Conservation (phyloP, 2,329 filamentous ascomycete genomes). For the Penicillium sp. region DNA sequence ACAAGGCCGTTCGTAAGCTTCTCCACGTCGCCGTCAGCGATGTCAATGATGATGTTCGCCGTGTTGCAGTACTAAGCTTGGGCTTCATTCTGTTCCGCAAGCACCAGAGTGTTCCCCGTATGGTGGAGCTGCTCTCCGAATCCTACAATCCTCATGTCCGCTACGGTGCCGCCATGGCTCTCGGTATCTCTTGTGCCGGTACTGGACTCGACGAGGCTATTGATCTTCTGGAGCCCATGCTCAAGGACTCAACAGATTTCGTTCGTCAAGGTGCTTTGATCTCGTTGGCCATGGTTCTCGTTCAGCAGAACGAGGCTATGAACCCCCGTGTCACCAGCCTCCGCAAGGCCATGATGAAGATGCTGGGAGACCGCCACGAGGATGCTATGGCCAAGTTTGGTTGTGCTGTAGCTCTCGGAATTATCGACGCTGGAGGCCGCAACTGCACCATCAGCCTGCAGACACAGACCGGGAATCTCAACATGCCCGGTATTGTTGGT, state of each 20-base stretch:
- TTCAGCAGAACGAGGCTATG: conserved; percentile 99
- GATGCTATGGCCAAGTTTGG: conserved; percentile 99
- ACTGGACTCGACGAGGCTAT: conserved; percentile 95
- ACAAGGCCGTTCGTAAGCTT: conserved; percentile 95
- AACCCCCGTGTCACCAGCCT: conserved; percentile 93
- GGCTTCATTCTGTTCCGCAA: conserved; percentile 99
- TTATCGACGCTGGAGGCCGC: conserved; percentile 94
- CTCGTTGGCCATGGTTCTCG: conserved; percentile 93
- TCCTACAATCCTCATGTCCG: conserved; percentile 98
- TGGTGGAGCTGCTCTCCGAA: conserved; percentile 97
- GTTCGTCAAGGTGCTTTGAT: conserved; percentile 96
- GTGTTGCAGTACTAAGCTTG: conserved; percentile 94
- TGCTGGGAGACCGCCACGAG: conserved; percentile 90
- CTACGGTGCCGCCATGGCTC: conserved; percentile 96
- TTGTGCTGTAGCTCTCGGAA: conserved; percentile 87
- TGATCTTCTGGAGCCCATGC: conserved; percentile 96
- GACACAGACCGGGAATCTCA: conserved; percentile 95
- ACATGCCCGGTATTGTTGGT: conserved; percentile 97
- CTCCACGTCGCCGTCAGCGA: conserved; percentile 96
- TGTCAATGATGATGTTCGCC: conserved; percentile 94
- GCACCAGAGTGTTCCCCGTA: conserved; percentile 91
- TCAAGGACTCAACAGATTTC: conserved; percentile 98
- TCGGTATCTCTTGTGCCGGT: conserved; percentile 95
- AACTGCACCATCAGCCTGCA: conserved; percentile 98
- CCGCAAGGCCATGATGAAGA: conserved; percentile 90